A percentile compares a stretch with the other conserved stretches of the same genome.
Evolutionary conservation across 2,329 filamentous ascomycete genomes (phyloP).

Genomic region (Phyllosticta citriasiana): DNA sequence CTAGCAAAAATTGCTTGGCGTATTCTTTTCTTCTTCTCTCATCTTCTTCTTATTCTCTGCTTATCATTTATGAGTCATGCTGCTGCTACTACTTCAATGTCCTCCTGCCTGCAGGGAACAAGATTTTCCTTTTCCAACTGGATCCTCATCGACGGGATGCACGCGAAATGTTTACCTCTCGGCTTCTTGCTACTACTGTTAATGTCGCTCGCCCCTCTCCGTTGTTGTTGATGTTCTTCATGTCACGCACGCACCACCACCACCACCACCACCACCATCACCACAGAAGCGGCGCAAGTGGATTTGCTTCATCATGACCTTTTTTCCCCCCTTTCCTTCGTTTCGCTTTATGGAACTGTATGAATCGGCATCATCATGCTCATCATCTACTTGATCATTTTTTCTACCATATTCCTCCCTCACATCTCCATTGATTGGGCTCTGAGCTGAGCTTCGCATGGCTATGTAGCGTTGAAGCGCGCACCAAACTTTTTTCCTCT

Average conservation of each 20-base stretch:
- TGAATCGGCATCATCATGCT: not conserved
- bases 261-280: too few relatives aligned
- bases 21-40: conserved; percentile 6
- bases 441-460: too few relatives aligned
- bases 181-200: not conserved
- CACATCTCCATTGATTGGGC: too few relatives aligned
- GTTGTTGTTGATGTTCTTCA: too few relatives aligned
- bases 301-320: not conserved
- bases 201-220: not conserved
- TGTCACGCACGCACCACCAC: too few relatives aligned
- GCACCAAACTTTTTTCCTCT: too few relatives aligned
- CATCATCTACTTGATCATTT: not conserved
- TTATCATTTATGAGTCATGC: not conserved
- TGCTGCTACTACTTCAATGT: not conserved
- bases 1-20: conserved; percentile 1
- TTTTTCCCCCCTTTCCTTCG: not conserved
- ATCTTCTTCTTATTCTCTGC: not conserved
- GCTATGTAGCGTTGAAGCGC: too few relatives aligned
- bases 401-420: not conserved
- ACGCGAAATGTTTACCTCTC: not conserved
- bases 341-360: not conserved
- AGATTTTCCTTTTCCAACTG: not conserved
- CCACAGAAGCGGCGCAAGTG: not conserved
- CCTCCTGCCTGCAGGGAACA: too few relatives aligned
- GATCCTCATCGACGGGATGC: not conserved